phyloP scores from a whole-genome alignment of 139 green algal genomes.

The Diplosphaera chodatii region DNA sequence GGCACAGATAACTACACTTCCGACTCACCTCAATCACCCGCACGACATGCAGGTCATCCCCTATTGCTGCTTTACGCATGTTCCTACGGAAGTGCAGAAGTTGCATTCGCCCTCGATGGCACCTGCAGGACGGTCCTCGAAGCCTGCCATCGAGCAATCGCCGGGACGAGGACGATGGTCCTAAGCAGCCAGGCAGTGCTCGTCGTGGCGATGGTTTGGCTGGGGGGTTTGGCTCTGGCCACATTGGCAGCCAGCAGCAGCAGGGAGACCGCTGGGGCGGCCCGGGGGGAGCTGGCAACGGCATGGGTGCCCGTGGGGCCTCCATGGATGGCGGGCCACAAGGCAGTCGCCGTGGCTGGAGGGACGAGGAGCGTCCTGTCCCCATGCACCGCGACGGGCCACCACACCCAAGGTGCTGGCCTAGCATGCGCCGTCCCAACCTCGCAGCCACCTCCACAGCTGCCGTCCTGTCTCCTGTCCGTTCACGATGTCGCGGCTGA shows the following conservation, averaged over 20 bases:
- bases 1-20: too few species aligned
- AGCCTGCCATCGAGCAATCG: background rate
- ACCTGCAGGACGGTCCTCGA: background rate
- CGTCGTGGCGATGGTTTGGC: too few species aligned
- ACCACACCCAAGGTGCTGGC: background rate
- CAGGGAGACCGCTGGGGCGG: background rate
- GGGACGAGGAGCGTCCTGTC: background rate
- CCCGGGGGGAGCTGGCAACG: background rate
- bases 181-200: background rate
- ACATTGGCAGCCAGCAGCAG: background rate
- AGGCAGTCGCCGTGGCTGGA: background rate
- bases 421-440: background rate
- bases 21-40: too few species aligned
- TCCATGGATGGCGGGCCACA: background rate
- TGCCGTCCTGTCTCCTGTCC: too few species aligned
- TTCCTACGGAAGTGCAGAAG: constrained; percentile 12
- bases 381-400: background rate
- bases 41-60: too few species aligned
- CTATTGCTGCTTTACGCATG: background rate
- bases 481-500: too few species aligned
- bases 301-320: too few species aligned
- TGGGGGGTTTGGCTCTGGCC: background rate
- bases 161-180: background rate
- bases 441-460: too few species aligned
- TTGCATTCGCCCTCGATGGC: background rate